Evolutionary conservation across 2,329 filamentous ascomycete genomes (phyloP).

Genomic region (Chrysoporthe austroafricana): DNA sequence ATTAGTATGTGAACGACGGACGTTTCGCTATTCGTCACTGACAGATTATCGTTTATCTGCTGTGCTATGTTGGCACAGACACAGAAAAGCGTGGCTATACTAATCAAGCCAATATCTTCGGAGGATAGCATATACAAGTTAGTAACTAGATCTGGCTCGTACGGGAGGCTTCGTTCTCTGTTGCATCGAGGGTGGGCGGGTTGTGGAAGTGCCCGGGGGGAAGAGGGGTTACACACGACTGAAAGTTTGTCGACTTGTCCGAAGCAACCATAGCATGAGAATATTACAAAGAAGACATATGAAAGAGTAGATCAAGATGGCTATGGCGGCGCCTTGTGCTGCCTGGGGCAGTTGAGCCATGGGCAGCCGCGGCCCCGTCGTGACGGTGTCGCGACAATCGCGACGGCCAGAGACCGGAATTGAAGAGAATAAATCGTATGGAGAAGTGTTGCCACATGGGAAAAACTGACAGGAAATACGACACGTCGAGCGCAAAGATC

Average conservation of each 20-base stretch:
- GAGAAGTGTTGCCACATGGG: neutral
- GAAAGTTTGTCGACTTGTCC: constrained; percentile 17
- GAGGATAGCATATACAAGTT: neutral
- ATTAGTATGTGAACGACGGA: neutral
- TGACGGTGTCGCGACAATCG: neutral
- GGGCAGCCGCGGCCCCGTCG: neutral
- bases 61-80: constrained; percentile 12
- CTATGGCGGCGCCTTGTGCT: constrained; percentile 8
- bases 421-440: neutral
- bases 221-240: constrained; percentile 10
- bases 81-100: constrained; percentile 8
- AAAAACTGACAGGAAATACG: neutral
- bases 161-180: neutral
- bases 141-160: neutral
- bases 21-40: neutral
- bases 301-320: constrained; percentile 15
- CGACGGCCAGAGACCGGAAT: neutral
- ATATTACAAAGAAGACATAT: constrained; percentile 17
- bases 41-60: constrained; percentile 20
- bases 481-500: neutral
- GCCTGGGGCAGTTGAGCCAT: constrained; percentile 20
- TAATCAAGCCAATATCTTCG: constrained; percentile 19
- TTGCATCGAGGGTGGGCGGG: neutral
- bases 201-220: neutral
- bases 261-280: constrained; percentile 21